phyloP scores from a whole-genome alignment of 2,329 filamentous ascomycete species.

The Cladophialophora bantiana region DNA sequence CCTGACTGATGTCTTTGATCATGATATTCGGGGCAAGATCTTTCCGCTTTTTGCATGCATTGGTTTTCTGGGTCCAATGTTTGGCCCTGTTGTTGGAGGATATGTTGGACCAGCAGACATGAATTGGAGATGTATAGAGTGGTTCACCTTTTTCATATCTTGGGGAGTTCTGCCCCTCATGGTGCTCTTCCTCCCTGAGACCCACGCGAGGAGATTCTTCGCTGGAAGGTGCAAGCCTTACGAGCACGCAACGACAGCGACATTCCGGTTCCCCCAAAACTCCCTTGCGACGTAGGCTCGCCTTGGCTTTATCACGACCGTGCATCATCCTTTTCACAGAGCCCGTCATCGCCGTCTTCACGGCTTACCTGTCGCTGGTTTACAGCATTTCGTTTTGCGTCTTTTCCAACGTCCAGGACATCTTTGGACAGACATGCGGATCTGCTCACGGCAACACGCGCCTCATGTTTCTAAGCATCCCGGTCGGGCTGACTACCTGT shows the following conservation, averaged over 20 bases:
- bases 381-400: constrained; percentile 15
- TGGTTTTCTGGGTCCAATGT: constrained; percentile 17
- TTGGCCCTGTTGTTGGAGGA: constrained; percentile 46
- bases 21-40: neutral
- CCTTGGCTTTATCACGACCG: neutral
- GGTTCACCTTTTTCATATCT: constrained; percentile 51
- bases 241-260: constrained; percentile 51
- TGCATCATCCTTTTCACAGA: constrained; percentile 14
- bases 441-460: constrained; percentile 3
- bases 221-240: constrained; percentile 54
- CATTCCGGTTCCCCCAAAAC: constrained; percentile 49
- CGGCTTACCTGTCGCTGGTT: neutral
- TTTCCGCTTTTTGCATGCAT: constrained; percentile 59
- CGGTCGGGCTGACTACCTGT: neutral
- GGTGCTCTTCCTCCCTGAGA: constrained; percentile 58
- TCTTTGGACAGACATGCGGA: constrained; percentile 17
- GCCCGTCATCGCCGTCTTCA: constrained; percentile 10
- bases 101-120: constrained; percentile 51
- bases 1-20: neutral
- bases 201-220: constrained; percentile 54
- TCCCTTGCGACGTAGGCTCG: constrained; percentile 51
- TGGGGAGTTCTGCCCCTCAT: constrained; percentile 45
- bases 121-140: constrained; percentile 57
- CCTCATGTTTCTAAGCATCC: constrained; percentile 16
- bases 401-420: constrained; percentile 5